Evolutionary conservation across 2,329 filamentous ascomycete species (phyloP), one percentile per base, ranked within the genome.

Genomic region (Teratosphaeria nubilosa): DNA sequence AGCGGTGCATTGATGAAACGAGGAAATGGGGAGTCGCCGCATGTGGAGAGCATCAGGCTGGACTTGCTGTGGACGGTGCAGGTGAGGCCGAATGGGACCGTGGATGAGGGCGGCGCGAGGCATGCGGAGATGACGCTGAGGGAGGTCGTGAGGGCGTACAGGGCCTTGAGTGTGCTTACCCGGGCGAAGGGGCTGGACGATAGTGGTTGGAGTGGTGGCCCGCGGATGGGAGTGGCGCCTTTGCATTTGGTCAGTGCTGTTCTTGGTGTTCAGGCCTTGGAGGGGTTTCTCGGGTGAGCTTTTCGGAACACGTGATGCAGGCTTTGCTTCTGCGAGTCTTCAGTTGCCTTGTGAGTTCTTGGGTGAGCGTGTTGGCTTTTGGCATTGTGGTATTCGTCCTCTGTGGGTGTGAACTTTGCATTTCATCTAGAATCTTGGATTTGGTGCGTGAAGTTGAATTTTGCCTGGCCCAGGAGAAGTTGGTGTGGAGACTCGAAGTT

Each of bases 161-260:
- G 88, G 51, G 84, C 82, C 0, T 69, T 94, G 61, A 85, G 84
- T 0, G 82, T 87, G 20, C 69, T 94, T 64, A 87, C 87, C 1
- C 80, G 84, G 62, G 81, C 85, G 24, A 82, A 86, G 60, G 87
- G 69, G 73, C 83, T 71, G 66, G 76, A 84, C 67, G 80, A 83
- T 66, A 72, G 78, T 60, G 76, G 83, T 75, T 54, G 83, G n/a
- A 27, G 25, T 31, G 24, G 24, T 45, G 51, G 24, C 9, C 14
- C n/a, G 30, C 52, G 24, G 14, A 6, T 85, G 67, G 75, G 74
- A 16, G 78, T 84, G n/a, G 75, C 87, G 65, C 89, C 89, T 20
- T 90, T 88, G 86, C 89, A 92, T 76, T 76, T 92, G 60, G 86
- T 84, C 13, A 86, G 82, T 20, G 87, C 85, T 2, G 81, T 87